Evolutionary conservation across 2,329 filamentous ascomycete species (phyloP).

Genomic region (Trichoderma gracile): DNA sequence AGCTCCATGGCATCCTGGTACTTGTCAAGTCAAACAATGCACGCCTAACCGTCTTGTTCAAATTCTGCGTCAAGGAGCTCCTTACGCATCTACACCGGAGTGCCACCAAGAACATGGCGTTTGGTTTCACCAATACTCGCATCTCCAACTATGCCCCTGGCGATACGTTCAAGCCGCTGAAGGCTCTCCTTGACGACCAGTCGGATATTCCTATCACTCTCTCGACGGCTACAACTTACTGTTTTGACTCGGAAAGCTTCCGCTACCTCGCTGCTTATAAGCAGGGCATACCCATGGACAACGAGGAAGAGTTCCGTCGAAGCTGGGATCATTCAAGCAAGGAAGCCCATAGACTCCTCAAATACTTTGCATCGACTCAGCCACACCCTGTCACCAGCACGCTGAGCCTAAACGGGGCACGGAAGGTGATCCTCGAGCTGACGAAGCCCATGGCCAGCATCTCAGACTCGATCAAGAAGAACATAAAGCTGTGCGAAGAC

Average conservation of each 20-base stretch:
- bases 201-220: constrained; percentile 14
- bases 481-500: constrained; percentile 10
- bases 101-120: constrained; percentile 15
- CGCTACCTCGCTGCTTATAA: constrained; percentile 21
- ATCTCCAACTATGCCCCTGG: constrained; percentile 20
- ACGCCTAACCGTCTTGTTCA: constrained; percentile 8
- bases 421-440: constrained; percentile 18
- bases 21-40: constrained; percentile 25
- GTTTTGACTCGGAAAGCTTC: constrained; percentile 25
- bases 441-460: constrained; percentile 30
- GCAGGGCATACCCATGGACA: neutral
- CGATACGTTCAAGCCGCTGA: constrained; percentile 16
- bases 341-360: constrained; percentile 26
- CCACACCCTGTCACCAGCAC: constrained; percentile 31
- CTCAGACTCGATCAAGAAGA: constrained; percentile 25
- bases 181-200: constrained; percentile 8
- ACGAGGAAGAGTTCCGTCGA: constrained; percentile 12
- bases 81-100: constrained; percentile 22
- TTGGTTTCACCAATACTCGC: constrained; percentile 23
- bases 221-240: constrained; percentile 4
- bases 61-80: constrained; percentile 14
- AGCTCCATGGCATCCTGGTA: constrained; percentile 17
- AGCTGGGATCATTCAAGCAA: constrained; percentile 30
- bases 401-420: constrained; percentile 28
- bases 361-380: constrained; percentile 2